phyloP scores from a whole-genome alignment of 352 stramenopile species.

The Aphanomyces astaci region DNA sequence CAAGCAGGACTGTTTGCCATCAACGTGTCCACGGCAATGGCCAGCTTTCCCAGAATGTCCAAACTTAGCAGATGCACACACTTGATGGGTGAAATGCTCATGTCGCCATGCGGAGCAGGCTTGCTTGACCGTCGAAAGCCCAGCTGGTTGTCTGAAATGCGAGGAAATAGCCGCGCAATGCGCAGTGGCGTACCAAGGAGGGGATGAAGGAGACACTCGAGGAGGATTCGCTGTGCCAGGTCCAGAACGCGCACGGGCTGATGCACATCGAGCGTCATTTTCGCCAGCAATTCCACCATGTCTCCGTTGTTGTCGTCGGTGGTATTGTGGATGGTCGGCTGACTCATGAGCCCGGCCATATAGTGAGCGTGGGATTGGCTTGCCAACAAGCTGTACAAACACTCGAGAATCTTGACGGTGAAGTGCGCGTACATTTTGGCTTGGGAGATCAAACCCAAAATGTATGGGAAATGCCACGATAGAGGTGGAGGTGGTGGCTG shows the following conservation, averaged over 20 bases:
- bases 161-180: neutral
- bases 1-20: too few relatives aligned
- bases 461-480: neutral
- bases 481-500: neutral
- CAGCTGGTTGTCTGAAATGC: neutral
- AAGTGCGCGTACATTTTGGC: neutral
- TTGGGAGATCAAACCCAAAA: neutral
- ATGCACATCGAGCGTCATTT: neutral
- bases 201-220: neutral
- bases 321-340: neutral
- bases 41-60: neutral
- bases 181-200: neutral
- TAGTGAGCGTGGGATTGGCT: neutral
- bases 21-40: neutral
- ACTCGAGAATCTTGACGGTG: conserved; percentile 5
- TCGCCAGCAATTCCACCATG: neutral
- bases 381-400: neutral
- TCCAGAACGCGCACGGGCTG: neutral
- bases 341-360: neutral
- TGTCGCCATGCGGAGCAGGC: neutral
- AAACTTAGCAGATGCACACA: neutral
- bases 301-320: neutral
- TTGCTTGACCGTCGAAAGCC: neutral
- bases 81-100: neutral
- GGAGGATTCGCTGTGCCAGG: neutral